Conservation (phyloP, 768 basidiomycete species). For the Sarcodon aspratus region DNA sequence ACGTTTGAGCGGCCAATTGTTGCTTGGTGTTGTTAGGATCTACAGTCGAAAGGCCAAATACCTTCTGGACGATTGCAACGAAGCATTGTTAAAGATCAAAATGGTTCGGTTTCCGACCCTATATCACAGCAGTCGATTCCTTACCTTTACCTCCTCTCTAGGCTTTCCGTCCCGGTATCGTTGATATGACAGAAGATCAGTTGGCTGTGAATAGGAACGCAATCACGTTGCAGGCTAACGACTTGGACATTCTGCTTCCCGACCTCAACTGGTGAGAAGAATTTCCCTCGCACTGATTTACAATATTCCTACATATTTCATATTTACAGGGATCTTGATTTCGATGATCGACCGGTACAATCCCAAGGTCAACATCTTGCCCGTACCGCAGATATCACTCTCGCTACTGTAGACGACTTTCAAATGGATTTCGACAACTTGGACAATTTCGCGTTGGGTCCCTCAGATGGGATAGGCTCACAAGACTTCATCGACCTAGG, state of each 20-base stretch:
- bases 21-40: slow-evolving; percentile 94
- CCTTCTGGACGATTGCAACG: slow-evolving; percentile 94
- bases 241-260: slow-evolving; percentile 67
- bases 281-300: background rate
- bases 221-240: slow-evolving; percentile 74
- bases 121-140: background rate
- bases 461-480: slow-evolving; percentile 75
- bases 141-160: slow-evolving; percentile 16
- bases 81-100: slow-evolving; percentile 90
- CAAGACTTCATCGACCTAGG: slow-evolving; percentile 79
- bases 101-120: slow-evolving; percentile 42
- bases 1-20: slow-evolving; percentile 89
- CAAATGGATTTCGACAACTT: slow-evolving; percentile 49
- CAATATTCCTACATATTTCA: slow-evolving; percentile 1
- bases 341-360: slow-evolving; percentile 55
- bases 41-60: slow-evolving; percentile 98
- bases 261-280: slow-evolving; percentile 64
- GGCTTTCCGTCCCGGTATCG: slow-evolving; percentile 92
- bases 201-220: slow-evolving; percentile 77
- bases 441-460: slow-evolving; percentile 72
- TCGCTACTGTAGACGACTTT: slow-evolving; percentile 66
- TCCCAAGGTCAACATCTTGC: slow-evolving; percentile 74
- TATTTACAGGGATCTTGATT: slow-evolving; percentile 60
- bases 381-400: slow-evolving; percentile 80
- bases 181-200: slow-evolving; percentile 95